Base-by-base conservation (phyloP, 768 basidiomycete species). In the Amanita rimosa region DNA sequence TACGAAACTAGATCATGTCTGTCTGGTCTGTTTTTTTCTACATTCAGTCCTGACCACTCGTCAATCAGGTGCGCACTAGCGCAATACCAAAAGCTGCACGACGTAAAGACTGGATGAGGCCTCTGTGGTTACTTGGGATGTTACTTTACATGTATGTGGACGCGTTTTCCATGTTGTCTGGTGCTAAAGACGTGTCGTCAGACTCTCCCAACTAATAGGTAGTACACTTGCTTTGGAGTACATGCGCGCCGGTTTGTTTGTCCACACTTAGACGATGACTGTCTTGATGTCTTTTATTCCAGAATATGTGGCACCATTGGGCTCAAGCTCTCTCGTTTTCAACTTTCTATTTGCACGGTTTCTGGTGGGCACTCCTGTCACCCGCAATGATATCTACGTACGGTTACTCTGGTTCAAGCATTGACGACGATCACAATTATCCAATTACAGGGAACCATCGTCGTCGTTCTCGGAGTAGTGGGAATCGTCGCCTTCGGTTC, bases 261-360 rank as follows among this genome's bases (percentile, higher is more conserved):
- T 22, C 9, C 26, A 16, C 43, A 31, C 10, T 29, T 37, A 14
- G 7, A 21, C 7, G 33, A 46, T 46, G 42, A 49, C 51, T 2
- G 24, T 19, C 31, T 41, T 43, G 31, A 49, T 31, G 21, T 11
- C 9, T 33, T 41, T 47, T 59, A 45, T 24, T 49, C 13, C 65
- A 80, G 89, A 95, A 78, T 97, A 96, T 63, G 94, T 98, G 49
- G 95, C 95, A 1, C 94, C 94, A 2, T 75, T 98, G 3, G 94
- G 95, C 11, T 91, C 90, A 0, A 86, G 91, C 9, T 88, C 91
- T 10, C 79, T 98, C 53, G 81, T 98, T 49, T 97, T 98, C 71
- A 98, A 98, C 63, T 94, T 96, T 61, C 71, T 96, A 33, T 95
- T 96, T 62, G 95, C 95, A 33, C 79, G 85, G 56, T 85, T 91